Evolutionary conservation across 306 rosid genomes (phyloP).

Genomic region (Hippophae rhamnoides): DNA sequence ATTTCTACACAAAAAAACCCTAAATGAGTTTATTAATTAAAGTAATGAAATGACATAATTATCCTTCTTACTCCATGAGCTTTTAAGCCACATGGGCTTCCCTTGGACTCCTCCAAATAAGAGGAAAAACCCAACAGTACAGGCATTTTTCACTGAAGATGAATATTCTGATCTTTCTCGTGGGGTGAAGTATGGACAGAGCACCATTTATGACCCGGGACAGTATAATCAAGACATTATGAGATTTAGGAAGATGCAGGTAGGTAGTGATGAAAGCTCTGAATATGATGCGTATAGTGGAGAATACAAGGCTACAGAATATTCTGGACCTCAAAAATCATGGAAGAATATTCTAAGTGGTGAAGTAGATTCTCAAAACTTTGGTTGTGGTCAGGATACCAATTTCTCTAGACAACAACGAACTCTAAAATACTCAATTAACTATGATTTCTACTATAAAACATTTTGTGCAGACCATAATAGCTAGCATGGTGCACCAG

Average conservation of each 20-base stretch:
- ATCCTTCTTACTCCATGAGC: no score
- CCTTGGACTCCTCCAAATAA: no score
- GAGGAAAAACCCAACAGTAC: no score
- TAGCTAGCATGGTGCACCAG: background rate
- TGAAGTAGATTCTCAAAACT: constrained; percentile 44
- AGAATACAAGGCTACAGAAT: constrained; percentile 31
- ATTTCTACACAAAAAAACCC: no score
- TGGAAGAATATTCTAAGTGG: constrained; percentile 25
- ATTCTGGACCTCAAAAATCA: constrained; percentile 21
- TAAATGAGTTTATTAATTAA: no score
- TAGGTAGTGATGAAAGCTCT: constrained; percentile 35
- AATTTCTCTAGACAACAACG: no score
- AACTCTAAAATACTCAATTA: background rate
- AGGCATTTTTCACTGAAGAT: constrained; percentile 61
- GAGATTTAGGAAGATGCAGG: constrained; percentile 53
- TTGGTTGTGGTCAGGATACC: background rate
- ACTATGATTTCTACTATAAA: background rate
- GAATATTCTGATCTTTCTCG: constrained; percentile 60
- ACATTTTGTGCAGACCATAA: background rate
- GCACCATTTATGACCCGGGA: constrained; percentile 59
- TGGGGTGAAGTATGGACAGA: constrained; percentile 85
- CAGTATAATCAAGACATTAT: constrained; percentile 53
- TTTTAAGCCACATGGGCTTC: no score
- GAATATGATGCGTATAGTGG: constrained; percentile 35
- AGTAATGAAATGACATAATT: no score